Evolutionary conservation across 2,329 filamentous ascomycete genomes (phyloP), one percentile per base, ranked within the genome.

Genomic region (Ambrosiella cleistominuta): DNA sequence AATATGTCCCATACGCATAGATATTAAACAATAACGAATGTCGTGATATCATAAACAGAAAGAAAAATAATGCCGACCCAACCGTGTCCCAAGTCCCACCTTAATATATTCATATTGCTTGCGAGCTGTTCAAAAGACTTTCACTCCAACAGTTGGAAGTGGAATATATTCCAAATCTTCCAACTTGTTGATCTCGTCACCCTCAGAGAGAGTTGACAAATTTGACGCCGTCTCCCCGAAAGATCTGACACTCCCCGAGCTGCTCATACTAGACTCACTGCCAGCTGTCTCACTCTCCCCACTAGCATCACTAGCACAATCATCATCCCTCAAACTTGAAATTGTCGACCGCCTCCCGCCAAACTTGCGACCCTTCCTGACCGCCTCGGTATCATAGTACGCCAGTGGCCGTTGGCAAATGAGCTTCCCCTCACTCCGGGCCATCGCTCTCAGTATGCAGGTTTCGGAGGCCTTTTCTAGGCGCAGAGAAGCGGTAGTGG

Each of bases 91-190:
- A 51, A 35, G 12, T 12, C 9, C 17, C 7, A 35, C 17, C 47
- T 40, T 39, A 57, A n/a, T 37, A 37, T 50, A 57, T 50, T 37
- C 2, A 47, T n/a, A 17, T 8, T 13, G 2, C 44, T 8, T n/a
- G 9, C 12, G n/a, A 13, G 44, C n/a, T 17, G n/a, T 11, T 36
- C 17, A 51, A 35, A 51, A 51, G 17, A 36, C 19, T 19, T 19
- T 3, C 13, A 54, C 15, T 27, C 36, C 56, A 17, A 44, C 37
- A 13, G 42, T 39, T 7, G 50, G 50, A 36, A 57, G 56, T 15
- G 56, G 54, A 35, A 61, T 61, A n/a, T 58, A 61, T n/a, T 57
- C 59, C 40, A 61, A 56, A 15, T 56, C 56, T 42, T 61, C 59
- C 15, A 61, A 44, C 13, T 58, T 55, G 13, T 61, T 47, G 7